Evolutionary conservation across 106 monocot species (phyloP), one percentile per base, ranked within the genome.

Genomic region (Dendrobium huoshanense): DNA sequence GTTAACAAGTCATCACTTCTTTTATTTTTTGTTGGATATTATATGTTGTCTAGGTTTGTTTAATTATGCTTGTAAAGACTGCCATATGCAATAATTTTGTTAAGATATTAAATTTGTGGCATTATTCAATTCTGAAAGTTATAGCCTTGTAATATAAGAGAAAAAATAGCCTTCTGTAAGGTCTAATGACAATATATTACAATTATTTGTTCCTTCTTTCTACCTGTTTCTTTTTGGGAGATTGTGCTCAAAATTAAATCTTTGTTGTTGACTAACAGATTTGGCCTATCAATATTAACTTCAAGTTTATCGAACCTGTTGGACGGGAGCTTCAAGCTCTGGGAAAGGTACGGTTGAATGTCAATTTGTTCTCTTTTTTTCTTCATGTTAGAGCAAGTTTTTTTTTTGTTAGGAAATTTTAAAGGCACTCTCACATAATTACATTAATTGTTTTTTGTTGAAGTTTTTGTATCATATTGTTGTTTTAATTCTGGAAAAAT

Each of bases 251-350:
- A 51, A 51, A 10, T 51, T 10, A 51, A 61, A 22, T 61, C 1
- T 61, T 61, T 20, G 58, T n/a, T 70, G 45, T 65, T 64, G 31
- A 67, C 20, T 11, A 67, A 51, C 81, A 95, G 93, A 84, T 93
- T 45, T 91, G 91, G 91, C 95, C 95, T 51, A 84, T 93, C 75
- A 81, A 87, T 81, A 73, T 96, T 42, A 85, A 91, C 82, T 80
- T 96, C 7, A 91, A 91, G 72, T 91, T 96, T 77, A 43, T 96
- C 77, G 88, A 93, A 85, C 95, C 95, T 75, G 83, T 95, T 88
- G 91, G 91, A 81, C 86, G 90, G 37, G 85, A 93, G 77, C 77
- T 95, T 40, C 87, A 80, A 37, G 55, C 80, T n/a, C 78, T 96
- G 67, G 93, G 93, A 79, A 96, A 96, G 93, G 95, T 96, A 80